phyloP scores from a whole-genome alignment of 352 stramenopile genomes.

The Globisporangium cylindrosporum region DNA sequence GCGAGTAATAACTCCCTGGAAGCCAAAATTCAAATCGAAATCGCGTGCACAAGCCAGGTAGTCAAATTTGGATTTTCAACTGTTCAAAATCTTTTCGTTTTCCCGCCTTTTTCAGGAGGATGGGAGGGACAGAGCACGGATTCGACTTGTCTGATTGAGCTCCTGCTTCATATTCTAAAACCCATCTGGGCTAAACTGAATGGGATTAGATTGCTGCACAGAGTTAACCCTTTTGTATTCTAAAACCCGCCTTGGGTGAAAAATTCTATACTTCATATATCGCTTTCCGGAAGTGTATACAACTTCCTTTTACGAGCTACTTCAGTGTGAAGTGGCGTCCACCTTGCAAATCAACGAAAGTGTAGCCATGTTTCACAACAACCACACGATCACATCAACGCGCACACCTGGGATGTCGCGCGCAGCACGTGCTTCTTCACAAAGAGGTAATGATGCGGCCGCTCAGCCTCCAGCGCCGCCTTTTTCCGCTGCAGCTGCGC shows the following conservation, averaged over 20 bases:
- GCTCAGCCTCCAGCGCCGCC: conserved; percentile 49
- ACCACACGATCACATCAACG: conserved; percentile 42
- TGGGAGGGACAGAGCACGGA: background rate
- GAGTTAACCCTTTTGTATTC: background rate
- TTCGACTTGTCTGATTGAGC: background rate
- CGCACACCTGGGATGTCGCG: conserved; percentile 58
- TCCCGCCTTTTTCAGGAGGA: conserved; percentile 6
- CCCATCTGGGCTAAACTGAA: background rate
- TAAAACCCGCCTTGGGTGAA: background rate
- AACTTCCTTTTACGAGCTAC: background rate
- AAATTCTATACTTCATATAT: background rate
- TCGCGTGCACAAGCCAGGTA: too few species aligned
- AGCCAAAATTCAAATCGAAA: conserved; percentile 9
- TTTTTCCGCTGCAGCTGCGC: conserved; percentile 60
- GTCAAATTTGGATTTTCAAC: too few species aligned
- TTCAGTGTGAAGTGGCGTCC: background rate
- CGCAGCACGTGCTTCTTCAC: conserved; percentile 60
- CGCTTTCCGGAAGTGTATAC: background rate
- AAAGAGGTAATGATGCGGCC: conserved; percentile 67
- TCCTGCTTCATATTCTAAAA: background rate
- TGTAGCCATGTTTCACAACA: conserved; percentile 13
- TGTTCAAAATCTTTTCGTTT: background rate
- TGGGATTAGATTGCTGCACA: background rate
- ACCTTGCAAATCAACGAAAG: conserved; percentile 3
- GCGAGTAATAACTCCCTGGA: background rate